phyloP scores from a whole-genome alignment of 768 basidiomycete genomes.

The Amanita pallidorosea region DNA sequence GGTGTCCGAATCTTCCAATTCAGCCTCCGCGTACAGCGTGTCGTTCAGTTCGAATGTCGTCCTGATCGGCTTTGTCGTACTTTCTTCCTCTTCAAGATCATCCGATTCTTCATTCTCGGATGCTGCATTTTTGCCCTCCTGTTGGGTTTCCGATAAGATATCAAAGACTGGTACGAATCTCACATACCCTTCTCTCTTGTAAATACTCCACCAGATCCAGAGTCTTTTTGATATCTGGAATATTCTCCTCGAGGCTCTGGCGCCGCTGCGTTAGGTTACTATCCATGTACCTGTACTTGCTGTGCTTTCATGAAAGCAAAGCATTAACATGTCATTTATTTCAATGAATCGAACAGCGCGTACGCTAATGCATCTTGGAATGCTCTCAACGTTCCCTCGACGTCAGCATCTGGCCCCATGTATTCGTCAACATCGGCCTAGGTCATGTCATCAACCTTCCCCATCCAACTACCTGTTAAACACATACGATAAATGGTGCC shows the following conservation, averaged over 20 bases:
- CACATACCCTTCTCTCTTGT: constrained; percentile 54
- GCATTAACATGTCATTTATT: constrained; percentile 11
- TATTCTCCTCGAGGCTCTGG: constrained; percentile 80
- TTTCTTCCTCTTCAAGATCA: constrained; percentile 41
- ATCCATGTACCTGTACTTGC: constrained; percentile 99
- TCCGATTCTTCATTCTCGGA: constrained; percentile 43
- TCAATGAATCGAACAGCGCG: constrained; percentile 21
- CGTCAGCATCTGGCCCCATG: constrained; percentile 66
- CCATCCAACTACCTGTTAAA: not conserved
- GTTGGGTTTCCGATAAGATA: not conserved
- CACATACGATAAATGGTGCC: constrained; percentile 85
- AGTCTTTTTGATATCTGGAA: constrained; percentile 92
- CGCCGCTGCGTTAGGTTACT: constrained; percentile 69
- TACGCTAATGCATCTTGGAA: constrained; percentile 95
- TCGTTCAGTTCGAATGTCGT: constrained; percentile 96
- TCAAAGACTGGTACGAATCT: not conserved
- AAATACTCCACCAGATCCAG: constrained; percentile 81
- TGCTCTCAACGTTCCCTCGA: constrained; percentile 65
- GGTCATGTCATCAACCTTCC: not conserved
- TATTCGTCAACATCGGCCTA: constrained; percentile 86
- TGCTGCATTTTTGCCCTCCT: constrained; percentile 52
- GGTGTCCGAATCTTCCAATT: constrained; percentile 75
- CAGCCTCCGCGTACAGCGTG: constrained; percentile 88
- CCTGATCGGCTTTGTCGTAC: constrained; percentile 42
- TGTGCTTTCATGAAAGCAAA: constrained; percentile 34